These are phyloP conservation scores for Bothriochloa decipiens DNA, from an alignment of 176 grass and related monocot genomes.

Conservation along the genomic window DNA sequence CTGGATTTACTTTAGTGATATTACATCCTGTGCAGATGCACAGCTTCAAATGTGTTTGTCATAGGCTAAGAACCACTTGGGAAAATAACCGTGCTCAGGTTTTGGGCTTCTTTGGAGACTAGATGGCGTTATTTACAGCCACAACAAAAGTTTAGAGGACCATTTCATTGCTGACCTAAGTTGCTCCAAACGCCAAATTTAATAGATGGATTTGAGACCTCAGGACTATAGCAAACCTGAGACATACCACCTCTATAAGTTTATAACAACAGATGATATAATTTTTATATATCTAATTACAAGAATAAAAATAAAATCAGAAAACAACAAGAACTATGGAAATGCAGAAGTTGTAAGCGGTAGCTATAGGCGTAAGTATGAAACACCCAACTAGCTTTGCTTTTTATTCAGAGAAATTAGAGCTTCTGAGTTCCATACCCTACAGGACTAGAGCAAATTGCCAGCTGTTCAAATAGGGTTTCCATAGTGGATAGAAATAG, in stretches of 20 bases:
- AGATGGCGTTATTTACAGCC: background rate
- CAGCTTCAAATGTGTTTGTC: background rate
- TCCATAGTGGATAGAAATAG: background rate
- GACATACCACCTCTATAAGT: background rate
- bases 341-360: background rate
- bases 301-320: background rate
- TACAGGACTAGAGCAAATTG: background rate
- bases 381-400: background rate
- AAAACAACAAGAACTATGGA: background rate
- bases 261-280: background rate
- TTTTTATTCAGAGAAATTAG: constrained; percentile 8
- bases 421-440: background rate
- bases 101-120: background rate
- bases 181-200: background rate
- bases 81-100: background rate
- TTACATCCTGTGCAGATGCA: background rate
- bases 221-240: background rate
- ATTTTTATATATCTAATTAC: constrained; percentile 7
- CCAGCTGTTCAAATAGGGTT: background rate
- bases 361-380: background rate
- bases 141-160: background rate
- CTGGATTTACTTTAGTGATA: background rate
- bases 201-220: background rate
- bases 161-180: background rate
- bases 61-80: constrained; percentile 7